A percentile compares a stretch with the other conserved stretches of the same genome.
These are phyloP conservation scores for Aulographum hederae DNA, from an alignment of 2,329 filamentous ascomycete species.

Conservation along the genomic window DNA sequence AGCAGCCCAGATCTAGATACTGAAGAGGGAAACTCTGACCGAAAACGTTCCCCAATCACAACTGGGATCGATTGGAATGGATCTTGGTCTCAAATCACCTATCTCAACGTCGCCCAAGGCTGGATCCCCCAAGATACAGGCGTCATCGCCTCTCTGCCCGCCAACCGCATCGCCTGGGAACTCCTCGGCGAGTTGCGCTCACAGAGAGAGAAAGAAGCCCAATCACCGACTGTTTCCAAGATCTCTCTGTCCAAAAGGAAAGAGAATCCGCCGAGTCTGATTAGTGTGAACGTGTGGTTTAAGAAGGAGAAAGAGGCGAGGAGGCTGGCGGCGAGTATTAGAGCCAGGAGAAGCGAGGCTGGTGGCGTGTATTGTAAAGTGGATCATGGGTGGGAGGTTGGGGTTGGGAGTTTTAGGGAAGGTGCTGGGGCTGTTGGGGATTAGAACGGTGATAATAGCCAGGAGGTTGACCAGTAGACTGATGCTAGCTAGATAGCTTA, in stretches of 20 bases:
- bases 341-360: constrained; percentile 8
- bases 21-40: constrained; percentile 6
- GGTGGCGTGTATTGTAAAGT: constrained; percentile 14
- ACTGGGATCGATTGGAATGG: constrained; percentile 19
- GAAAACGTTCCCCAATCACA: constrained; percentile 4
- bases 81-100: constrained; percentile 24
- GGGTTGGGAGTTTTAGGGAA: too few relatives aligned
- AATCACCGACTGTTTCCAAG: too few relatives aligned
- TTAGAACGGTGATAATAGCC: too few relatives aligned
- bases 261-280: neutral
- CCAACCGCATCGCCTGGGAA: constrained; percentile 14
- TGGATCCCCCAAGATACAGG: constrained; percentile 20
- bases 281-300: constrained; percentile 14
- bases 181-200: constrained; percentile 17
- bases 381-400: constrained; percentile 20
- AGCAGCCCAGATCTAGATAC: too few relatives aligned
- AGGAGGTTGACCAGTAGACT: too few relatives aligned
- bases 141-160: constrained; percentile 16
- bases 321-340: constrained; percentile 14
- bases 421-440: too few relatives aligned
- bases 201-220: too few relatives aligned
- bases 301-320: constrained; percentile 18
- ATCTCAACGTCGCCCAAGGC: constrained; percentile 23
- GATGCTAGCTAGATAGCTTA: too few relatives aligned
- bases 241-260: neutral